Evolutionary conservation across 441 rosid genomes (phyloP), one percentile per base, ranked within the genome.

Genomic region (Gossypium aridum): DNA sequence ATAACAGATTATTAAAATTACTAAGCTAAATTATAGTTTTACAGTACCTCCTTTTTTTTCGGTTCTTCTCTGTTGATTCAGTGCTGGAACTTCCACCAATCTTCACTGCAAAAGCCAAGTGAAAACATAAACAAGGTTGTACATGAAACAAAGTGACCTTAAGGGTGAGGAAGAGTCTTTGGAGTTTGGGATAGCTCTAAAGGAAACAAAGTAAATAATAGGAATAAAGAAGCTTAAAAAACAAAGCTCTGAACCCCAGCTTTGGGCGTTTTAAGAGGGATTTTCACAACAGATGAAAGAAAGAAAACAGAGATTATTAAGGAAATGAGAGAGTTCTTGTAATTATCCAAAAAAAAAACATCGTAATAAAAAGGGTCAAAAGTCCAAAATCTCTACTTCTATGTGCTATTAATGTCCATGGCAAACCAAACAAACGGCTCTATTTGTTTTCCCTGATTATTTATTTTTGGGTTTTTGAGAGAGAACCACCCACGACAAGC

Each of bases 391-490:
- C 79, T 69, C 23, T 72, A 64, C 62, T 74, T 71, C 70, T 13
- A 77, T 68, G 72, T 75, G 84, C 76, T 77, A 83, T 82, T 70
- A 88, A 90, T 84, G 72, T 63, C 43, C 60, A 54, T 61, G 17
- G 78, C 45, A 45, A 61, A 45, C 80, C 76, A 77, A 73, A 64
- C 76, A 78, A 77, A 75, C 78, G 37, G 73, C 78, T 79, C 51
- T 37, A 10, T 61, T 12, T 6, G 7, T 28, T 28, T 61, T 62
- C 31, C 16, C 17, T 26, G 10, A 62, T 26, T 16, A 37, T 37
- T 7, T 37, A 37, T 37, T 37, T 37, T 37, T 37, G 10, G 43
- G 43, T 37, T 37, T 37, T 37, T 37, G 43, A 37, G 43, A 37
- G 43, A 37, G 10, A 37, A 37, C 9, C 43, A 37, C 43, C 43